Base-by-base conservation (phyloP, 176 grass and related monocot species). In the Triticum dicoccoides region DNA sequence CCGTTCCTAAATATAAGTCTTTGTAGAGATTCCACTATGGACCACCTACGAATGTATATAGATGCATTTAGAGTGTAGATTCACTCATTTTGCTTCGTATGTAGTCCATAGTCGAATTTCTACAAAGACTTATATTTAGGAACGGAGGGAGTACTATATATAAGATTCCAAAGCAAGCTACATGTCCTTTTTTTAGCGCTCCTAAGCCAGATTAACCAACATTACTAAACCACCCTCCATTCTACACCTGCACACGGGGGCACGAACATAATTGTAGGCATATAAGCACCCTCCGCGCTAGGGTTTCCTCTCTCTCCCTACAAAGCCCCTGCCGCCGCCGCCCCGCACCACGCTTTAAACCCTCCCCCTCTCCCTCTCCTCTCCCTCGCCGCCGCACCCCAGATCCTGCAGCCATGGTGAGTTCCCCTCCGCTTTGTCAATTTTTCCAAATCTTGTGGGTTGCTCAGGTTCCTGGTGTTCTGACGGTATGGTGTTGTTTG, bases 401-500 rank as follows among this genome's bases (percentile, higher is more conserved):
- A 61, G 81, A 87, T 82, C 72, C 33, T 21, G 3, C 90, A 9
- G 5, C 85, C 25, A 94, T 92, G 92, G 92, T 94, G 35, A 82
- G 35, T 58, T 63, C 35, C 2, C 10, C 11, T 23, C 35, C 17
- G 5, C 75, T 10, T 11, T 69, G 44, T 34, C 21, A 13, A 7
- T 27, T 47, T n/a, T 73, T 41, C 15, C 0, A 3, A 76, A 56
- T 91, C 58, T 5, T 38, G 54, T 0, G 4, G 33, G 5, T 18
- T 8, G 45, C 51, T 76, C 17, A 0, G 62, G 18, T 27, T 15
- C 33, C 61, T 5, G 30, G 6, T 45, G 32, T 87, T 87, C 58
- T 87, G 80, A 90, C 65, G 65, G 5, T 17, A 21, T 38, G 35
- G 13, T 84, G 64, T 63, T 42, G 20, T 62, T 77, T 42, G 11